Conservation (phyloP, 352 stramenopile genomes). For the Phytophthora pistaciae region DNA sequence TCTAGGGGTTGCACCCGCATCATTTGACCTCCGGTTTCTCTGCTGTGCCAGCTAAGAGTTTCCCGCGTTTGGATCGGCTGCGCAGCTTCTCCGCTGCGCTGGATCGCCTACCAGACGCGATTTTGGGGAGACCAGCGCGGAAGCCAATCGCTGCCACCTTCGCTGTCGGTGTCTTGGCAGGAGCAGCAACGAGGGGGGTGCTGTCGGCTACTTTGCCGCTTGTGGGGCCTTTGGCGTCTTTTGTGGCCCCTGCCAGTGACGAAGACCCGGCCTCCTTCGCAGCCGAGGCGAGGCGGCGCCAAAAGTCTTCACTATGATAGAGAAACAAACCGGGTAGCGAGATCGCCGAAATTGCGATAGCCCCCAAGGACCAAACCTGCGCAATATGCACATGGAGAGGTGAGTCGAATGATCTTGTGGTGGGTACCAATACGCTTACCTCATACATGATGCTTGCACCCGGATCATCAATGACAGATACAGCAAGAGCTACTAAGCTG, state of each 20-base stretch:
- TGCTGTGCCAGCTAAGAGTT: background rate
- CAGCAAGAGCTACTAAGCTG: conserved; percentile 43
- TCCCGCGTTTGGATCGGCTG: conserved; percentile 24
- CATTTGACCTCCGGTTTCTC: background rate
- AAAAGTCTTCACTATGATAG: conserved; percentile 64
- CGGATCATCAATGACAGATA: conserved; percentile 54
- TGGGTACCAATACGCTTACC: conserved; percentile 26
- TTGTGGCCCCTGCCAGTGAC: background rate
- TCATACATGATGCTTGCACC: conserved; percentile 48
- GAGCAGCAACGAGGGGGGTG: background rate
- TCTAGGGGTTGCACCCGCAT: too few species aligned
- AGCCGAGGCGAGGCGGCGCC: conserved; percentile 38
- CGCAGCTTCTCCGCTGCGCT: conserved; percentile 38
- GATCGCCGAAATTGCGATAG: conserved; percentile 53
- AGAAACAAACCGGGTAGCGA: conserved; percentile 51
- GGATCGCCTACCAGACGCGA: conserved; percentile 25
- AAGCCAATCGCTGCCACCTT: conserved; percentile 17
- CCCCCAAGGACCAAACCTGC: conserved; percentile 66
- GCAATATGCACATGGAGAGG: background rate
- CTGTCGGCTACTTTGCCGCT: background rate
- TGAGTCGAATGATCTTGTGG: too few species aligned
- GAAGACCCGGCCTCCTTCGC: conserved; percentile 8
- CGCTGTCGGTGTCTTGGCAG: conserved; percentile 1
- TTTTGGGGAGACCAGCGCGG: conserved; percentile 19
- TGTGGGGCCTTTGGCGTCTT: conserved; percentile 8